A percentile compares a stretch with the other conserved stretches of the same genome.
These are phyloP conservation scores for Sporobolus alterniflorus DNA, from an alignment of 202 grass and related monocot species.

Conservation along the genomic window DNA sequence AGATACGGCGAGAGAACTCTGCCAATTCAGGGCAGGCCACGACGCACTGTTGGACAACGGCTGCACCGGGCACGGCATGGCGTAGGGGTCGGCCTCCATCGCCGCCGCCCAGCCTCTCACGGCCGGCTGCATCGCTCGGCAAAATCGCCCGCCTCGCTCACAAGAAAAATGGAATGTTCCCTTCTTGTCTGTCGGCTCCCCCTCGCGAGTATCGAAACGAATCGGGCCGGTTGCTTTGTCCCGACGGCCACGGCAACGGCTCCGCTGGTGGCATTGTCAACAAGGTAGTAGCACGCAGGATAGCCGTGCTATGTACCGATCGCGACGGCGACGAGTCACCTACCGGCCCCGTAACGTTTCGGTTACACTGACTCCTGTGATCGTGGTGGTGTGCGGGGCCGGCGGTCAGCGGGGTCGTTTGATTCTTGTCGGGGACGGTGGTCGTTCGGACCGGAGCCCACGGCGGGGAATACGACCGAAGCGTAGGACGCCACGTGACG, in stretches of 20 bases:
- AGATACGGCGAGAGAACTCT: not conserved
- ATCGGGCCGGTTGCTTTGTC: constrained; percentile 7
- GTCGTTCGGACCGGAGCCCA: not conserved
- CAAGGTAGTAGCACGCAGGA: not conserved
- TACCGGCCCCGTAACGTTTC: constrained; percentile 18
- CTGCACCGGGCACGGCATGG: constrained; percentile 52
- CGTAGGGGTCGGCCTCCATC: constrained; percentile 57
- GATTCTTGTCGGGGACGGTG: constrained; percentile 8
- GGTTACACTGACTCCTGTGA: constrained; percentile 29
- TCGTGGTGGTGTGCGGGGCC: not conserved
- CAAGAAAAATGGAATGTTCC: not conserved
- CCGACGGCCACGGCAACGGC: not conserved
- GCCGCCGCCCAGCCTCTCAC: constrained; percentile 28
- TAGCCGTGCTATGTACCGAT: not conserved
- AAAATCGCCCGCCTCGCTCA: not conserved
- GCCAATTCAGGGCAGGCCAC: not conserved
- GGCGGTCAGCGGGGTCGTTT: not conserved
- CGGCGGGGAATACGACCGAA: not conserved
- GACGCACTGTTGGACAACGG: constrained; percentile 54
- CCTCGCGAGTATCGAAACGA: constrained; percentile 29
- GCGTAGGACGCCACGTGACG: constrained; percentile 43
- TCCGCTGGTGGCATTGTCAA: not conserved
- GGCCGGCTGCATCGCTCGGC: constrained; percentile 2
- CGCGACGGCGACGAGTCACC: constrained; percentile 36
- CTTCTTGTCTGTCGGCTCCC: not conserved